phyloP scores from a whole-genome alignment of 352 stramenopile genomes.

The Pythium oligandrum region DNA sequence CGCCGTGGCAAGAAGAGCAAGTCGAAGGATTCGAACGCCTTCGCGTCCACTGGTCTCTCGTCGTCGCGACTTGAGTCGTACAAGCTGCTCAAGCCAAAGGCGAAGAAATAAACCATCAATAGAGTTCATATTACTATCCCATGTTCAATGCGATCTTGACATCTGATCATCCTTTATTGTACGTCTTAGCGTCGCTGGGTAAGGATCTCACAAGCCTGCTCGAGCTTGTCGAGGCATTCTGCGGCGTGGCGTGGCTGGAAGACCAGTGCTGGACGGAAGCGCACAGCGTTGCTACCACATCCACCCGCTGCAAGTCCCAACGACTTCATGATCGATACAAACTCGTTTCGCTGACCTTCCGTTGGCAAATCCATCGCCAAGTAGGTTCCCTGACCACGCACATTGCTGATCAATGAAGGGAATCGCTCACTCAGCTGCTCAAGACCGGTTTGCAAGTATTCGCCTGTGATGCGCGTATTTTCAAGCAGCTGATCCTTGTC shows the following conservation, averaged over 20 bases:
- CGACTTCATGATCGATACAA: conserved; percentile 51
- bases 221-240: conserved; percentile 71
- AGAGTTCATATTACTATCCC: too few relatives aligned
- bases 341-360: conserved; percentile 55
- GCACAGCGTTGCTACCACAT: conserved; percentile 62
- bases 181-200: too few relatives aligned
- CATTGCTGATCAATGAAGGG: conserved; percentile 59
- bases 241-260: conserved; percentile 75
- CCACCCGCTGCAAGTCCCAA: conserved; percentile 60
- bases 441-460: conserved; percentile 59
- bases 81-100: conserved; percentile 72
- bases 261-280: conserved; percentile 70
- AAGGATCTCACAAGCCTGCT: conserved; percentile 41
- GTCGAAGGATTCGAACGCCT: conserved; percentile 32
- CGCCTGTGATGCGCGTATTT: conserved; percentile 67
- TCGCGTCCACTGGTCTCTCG: conserved; percentile 49
- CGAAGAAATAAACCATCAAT: conserved; percentile 23
- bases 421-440: conserved; percentile 37
- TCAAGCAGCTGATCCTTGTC: conserved; percentile 55
- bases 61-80: conserved; percentile 81
- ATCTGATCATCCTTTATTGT: too few relatives aligned
- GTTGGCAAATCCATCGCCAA: conserved; percentile 73
- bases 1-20: conserved; percentile 60
- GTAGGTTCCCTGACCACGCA: conserved; percentile 76
- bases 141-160: too few relatives aligned